These are phyloP conservation scores for Albifimbria verrucaria DNA, from an alignment of 2,329 filamentous ascomycete species.

Conservation along the genomic window DNA sequence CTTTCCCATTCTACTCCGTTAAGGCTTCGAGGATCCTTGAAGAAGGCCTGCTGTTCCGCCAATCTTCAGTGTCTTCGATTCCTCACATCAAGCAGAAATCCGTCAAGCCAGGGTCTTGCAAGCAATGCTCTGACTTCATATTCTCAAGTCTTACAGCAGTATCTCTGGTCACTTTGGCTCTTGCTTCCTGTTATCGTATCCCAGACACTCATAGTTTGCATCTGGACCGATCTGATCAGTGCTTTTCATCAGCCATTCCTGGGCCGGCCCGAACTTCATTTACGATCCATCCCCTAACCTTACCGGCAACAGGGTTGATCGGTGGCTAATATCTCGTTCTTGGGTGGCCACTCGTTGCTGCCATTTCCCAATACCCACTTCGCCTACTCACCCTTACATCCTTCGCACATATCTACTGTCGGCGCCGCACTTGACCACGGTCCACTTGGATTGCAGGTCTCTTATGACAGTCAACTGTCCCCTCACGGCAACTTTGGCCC, in stretches of 20 bases:
- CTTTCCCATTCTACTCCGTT: neutral
- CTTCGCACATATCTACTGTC: neutral
- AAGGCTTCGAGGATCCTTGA: neutral
- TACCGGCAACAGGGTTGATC: constrained; percentile 7
- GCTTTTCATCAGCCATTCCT: neutral
- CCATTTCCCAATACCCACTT: neutral
- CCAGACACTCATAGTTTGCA: neutral
- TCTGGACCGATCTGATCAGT: neutral
- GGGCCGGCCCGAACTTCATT: neutral
- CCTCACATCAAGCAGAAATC: neutral
- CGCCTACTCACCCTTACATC: neutral
- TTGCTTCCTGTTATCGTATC: neutral
- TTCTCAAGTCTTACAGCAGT: neutral
- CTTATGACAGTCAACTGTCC: neutral
- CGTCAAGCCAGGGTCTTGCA: neutral
- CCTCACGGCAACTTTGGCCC: neutral
- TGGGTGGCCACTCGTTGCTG: neutral
- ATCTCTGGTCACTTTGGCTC: neutral
- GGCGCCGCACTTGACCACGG: neutral
- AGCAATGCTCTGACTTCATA: neutral
- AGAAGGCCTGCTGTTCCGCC: neutral
- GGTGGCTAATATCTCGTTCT: constrained; percentile 16
- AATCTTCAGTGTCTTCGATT: neutral
- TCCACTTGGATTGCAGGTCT: neutral
- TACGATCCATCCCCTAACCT: constrained; percentile 7